Base-by-base conservation (phyloP, 1,284 basidiomycete genomes). In the Melampsora americana region DNA sequence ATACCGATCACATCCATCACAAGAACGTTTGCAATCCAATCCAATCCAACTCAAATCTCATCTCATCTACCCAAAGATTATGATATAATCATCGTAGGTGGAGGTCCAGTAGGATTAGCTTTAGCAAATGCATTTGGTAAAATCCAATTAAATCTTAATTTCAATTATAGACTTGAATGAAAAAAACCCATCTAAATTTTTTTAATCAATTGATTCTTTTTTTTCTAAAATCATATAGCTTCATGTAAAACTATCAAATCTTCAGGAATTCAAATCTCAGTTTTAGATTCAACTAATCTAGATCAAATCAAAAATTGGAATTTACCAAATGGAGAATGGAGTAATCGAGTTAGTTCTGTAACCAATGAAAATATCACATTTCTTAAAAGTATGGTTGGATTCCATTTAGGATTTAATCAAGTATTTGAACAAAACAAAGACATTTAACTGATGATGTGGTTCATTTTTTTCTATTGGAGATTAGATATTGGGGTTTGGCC, bases 11-110 rank as follows among this genome's bases (percentile, higher is more conserved):
- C 4, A 12, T 12, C 39, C 39, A n/a, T n/a, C n/a, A 5, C 9
- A n/a, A 56, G 53, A n/a, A 56, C 20, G 2, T 56, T 23, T 23
- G 53, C 53, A 56, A 56, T 7, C 53, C 28, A 5, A 42, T 9
- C 28, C 9, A 56, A 56, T 20, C 28, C 16, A 56, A n/a, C 9
- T 23, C 53, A 16, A n/a, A 56, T 1, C 16, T 20, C 53, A 28
- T 23, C 53, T 9, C n/a, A 28, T 28, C 7, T 3, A 23, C 53
- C 61, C 0, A 35, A 26, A 20, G 35, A 74, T 39, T 74, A 74
- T 16, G 94, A 96, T 82, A 86, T 96, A 70, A 92, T 96, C 44
- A 92, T 98, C 79, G 92, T 97, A 48, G 95, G 95, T 18, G 95
- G 93, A 62, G 95, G 95, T 0, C 93, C 93, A 26, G 93, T 89